These are phyloP conservation scores for Tuber magnatum DNA, from an alignment of 495 filamentous ascomycete genomes.

Conservation along the genomic window DNA sequence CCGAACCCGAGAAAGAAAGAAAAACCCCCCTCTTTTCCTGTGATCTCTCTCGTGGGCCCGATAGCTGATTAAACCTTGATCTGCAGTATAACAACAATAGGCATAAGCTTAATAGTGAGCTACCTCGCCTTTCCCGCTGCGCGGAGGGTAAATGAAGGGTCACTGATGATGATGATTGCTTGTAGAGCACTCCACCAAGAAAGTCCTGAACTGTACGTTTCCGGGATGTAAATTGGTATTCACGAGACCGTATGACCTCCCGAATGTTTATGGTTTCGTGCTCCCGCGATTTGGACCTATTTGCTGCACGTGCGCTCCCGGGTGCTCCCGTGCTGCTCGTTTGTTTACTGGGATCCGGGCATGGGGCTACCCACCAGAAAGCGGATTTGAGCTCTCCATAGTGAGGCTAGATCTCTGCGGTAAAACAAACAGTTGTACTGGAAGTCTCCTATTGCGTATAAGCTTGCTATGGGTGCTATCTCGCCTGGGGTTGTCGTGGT, in stretches of 20 bases:
- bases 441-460: not conserved
- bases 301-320: not conserved
- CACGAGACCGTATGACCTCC: constrained; percentile 28
- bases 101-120: constrained; percentile 37
- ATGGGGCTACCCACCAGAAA: not conserved
- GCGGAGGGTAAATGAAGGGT: not conserved
- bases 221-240: constrained; percentile 39
- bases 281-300: not conserved
- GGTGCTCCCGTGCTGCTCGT: not conserved
- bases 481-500: not conserved
- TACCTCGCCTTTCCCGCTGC: not conserved
- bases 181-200: constrained; percentile 32
- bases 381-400: not conserved
- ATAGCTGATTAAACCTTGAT: constrained; percentile 14
- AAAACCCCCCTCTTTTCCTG: not conserved
- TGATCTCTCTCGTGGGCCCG: constrained; percentile 5
- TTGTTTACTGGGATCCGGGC: not conserved
- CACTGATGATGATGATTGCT: constrained; percentile 4
- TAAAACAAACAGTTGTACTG: not conserved
- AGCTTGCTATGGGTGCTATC: not conserved
- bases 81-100: constrained; percentile 37
- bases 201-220: constrained; percentile 34
- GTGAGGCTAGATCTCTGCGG: not conserved
- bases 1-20: not conserved
- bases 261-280: not conserved